Evolutionary conservation across 2,329 filamentous ascomycete species (phyloP).

Genomic region (Penicillium sp.): DNA sequence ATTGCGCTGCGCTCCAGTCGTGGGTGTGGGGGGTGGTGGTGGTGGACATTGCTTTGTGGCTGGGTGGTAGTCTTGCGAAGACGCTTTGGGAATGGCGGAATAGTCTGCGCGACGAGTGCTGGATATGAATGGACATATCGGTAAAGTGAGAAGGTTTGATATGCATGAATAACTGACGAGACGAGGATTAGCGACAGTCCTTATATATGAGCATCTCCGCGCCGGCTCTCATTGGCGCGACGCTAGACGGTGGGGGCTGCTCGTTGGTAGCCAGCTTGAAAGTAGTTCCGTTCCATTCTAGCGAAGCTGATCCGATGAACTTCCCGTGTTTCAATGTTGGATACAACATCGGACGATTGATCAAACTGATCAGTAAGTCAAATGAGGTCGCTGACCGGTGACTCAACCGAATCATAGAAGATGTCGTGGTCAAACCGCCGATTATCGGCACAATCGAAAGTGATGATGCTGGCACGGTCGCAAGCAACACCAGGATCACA

Average conservation of each 20-base stretch:
- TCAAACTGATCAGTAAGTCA: not conserved
- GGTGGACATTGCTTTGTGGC: slow-evolving; percentile 9
- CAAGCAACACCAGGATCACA: not conserved
- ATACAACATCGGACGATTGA: not conserved
- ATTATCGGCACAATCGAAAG: slow-evolving; percentile 8
- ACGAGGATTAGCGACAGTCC: not conserved
- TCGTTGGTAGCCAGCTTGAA: not conserved
- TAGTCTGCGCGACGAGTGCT: slow-evolving; percentile 5
- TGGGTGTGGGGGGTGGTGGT: slow-evolving; percentile 1
- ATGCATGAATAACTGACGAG: not conserved
- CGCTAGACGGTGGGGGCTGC: not conserved
- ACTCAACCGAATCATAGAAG: not conserved
- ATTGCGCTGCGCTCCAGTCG: slow-evolving; percentile 60
- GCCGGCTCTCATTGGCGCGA: not conserved
- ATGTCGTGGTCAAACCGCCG: slow-evolving; percentile 4
- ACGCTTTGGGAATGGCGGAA: slow-evolving; percentile 7
- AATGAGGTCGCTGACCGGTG: not conserved
- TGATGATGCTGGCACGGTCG: not conserved
- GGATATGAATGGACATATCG: slow-evolving; percentile 8
- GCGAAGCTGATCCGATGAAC: not conserved
- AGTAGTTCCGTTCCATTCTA: not conserved
- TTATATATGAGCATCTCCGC: not conserved
- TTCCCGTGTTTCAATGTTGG: not conserved
- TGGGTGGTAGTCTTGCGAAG: slow-evolving; percentile 3
- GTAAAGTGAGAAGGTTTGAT: not conserved